Conservation (phyloP, 2,329 filamentous ascomycete species). For the Colletotrichum tropicicola region DNA sequence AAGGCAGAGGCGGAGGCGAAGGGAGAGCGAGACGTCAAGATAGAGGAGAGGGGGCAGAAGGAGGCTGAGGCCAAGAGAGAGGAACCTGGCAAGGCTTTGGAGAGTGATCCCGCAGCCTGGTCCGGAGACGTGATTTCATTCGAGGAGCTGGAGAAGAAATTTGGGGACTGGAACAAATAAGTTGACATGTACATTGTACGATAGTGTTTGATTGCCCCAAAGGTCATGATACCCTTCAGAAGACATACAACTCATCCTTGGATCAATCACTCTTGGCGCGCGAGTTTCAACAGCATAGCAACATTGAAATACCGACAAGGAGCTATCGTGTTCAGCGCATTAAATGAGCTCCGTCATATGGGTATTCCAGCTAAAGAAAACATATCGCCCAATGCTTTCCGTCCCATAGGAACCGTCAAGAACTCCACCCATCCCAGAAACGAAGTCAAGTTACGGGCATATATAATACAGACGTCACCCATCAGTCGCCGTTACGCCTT, state of each 20-base stretch:
- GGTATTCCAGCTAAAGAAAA: conserved; percentile 16
- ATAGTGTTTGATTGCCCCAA: neutral
- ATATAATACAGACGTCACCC: neutral
- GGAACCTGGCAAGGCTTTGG: conserved; percentile 21
- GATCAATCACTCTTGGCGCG: neutral
- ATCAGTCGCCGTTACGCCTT: neutral
- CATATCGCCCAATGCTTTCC: neutral
- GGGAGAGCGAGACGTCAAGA: too few relatives aligned
- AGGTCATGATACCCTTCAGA: conserved; percentile 18
- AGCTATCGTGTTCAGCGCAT: neutral
- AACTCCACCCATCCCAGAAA: conserved; percentile 2
- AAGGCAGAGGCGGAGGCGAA: neutral
- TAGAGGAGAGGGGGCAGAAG: neutral
- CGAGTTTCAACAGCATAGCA: neutral
- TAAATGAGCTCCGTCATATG: conserved; percentile 8
- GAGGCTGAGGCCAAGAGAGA: neutral
- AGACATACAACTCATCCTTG: neutral
- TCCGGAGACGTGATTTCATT: conserved; percentile 45
- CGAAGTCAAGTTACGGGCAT: neutral
- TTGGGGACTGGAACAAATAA: conserved; percentile 21
- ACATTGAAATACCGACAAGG: too few relatives aligned
- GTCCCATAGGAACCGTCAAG: neutral
- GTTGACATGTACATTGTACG: neutral
- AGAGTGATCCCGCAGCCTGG: conserved; percentile 33
- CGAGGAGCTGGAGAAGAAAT: conserved; percentile 40